Evolutionary conservation across 1,284 basidiomycete species (phyloP), one percentile per base, ranked within the genome.

Genomic region (Erythrobasidium hasegawianum): DNA sequence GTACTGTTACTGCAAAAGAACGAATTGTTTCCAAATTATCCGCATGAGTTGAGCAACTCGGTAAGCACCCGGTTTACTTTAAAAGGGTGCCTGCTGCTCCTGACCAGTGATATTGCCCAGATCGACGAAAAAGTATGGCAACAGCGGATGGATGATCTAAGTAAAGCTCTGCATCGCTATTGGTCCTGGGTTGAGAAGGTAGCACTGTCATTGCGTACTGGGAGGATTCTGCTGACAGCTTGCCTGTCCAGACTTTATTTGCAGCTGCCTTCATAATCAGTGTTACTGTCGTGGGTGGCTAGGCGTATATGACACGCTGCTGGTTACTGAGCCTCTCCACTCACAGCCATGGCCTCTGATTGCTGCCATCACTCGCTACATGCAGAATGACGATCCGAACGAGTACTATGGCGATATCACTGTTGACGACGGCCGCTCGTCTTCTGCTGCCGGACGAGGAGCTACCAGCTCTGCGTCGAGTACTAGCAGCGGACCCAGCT

Each of bases 291-390:
- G 62, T 65, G 33, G 40, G 62, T 58, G 33, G 7, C 20, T 45
- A n/a, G 22, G 22, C 24, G 5, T 59, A 18, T 13, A 27, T 45
- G 14, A 13, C 16, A 2, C 18, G 16, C 11, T 27, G 18, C 38
- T n/a, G n/a, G n/a, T n/a, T n/a, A n/a, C n/a, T n/a, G n/a, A n/a
- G n/a, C n/a, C n/a, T n/a, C n/a, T n/a, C n/a, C n/a, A n/a, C n/a
- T n/a, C n/a, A n/a, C n/a, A 65, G 62, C 62, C 62, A 10, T 65
- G 62, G 62, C 62, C 62, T 7, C 22, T 65, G 5, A 65, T 65
- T 10, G 53, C 62, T 50, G 55, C 62, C 18, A 45, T 65, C 9
- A 57, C 62, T 9, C 55, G 55, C 43, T 47, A 38, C 24, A 58
- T 65, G 14, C 20, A 59, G 20, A 59, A 26, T 24, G 26, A 47